These are phyloP conservation scores for Phialophora chinensis DNA, from an alignment of 2,329 filamentous ascomycete species.

Conservation along the genomic window DNA sequence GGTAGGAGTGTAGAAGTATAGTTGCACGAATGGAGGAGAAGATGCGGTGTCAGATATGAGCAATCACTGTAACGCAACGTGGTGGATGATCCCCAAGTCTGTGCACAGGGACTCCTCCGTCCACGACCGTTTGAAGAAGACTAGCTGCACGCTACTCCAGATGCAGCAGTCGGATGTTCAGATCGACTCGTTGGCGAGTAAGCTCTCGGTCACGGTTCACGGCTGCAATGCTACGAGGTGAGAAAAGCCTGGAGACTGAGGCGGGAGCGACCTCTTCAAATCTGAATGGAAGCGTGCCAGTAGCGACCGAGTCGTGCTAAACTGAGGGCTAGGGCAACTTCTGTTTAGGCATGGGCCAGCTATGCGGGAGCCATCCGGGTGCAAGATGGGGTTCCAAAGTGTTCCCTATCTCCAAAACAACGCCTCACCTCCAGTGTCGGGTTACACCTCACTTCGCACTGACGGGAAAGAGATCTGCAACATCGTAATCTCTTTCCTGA, in stretches of 20 bases:
- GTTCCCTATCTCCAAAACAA: neutral
- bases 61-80: slow-evolving; percentile 25
- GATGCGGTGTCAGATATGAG: slow-evolving; percentile 26
- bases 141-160: slow-evolving; percentile 7
- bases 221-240: neutral
- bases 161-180: neutral
- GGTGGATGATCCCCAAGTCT: slow-evolving; percentile 11
- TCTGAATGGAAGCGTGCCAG: neutral
- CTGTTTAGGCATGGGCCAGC: neutral
- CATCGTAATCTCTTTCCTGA: neutral
- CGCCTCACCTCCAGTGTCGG: neutral
- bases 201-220: neutral
- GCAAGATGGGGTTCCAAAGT: neutral
- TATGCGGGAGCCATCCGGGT: neutral
- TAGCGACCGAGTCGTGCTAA: neutral
- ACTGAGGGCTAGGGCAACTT: neutral
- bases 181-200: neutral
- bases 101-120: neutral
- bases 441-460: neutral
- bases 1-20: neutral
- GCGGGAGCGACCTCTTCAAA: neutral
- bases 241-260: neutral
- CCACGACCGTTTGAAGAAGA: slow-evolving; percentile 2
- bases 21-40: slow-evolving; percentile 12
- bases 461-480: slow-evolving; percentile 6